Conservation (phyloP, 176 grass and related monocot species). For the Alloteropsis semialata region DNA sequence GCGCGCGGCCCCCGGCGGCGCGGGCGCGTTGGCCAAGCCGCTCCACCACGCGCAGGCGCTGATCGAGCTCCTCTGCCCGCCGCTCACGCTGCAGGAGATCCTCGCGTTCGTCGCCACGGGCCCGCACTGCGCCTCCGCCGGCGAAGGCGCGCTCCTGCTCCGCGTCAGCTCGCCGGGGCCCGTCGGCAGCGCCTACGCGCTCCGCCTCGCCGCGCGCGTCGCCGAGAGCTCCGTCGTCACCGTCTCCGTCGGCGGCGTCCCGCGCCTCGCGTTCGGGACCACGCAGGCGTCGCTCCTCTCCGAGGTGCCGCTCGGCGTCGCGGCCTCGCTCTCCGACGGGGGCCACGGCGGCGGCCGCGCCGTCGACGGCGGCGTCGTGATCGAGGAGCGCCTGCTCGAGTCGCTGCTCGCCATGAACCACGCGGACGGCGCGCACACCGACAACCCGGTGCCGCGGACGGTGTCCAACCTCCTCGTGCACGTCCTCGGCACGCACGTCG, state of each 20-base stretch:
- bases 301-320: constrained; percentile 72
- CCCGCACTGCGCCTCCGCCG: constrained; percentile 54
- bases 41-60: constrained; percentile 75
- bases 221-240: constrained; percentile 75
- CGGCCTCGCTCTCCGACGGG: constrained; percentile 39
- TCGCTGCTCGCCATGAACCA: constrained; percentile 91
- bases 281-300: constrained; percentile 64
- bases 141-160: constrained; percentile 55
- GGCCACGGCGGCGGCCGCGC: constrained; percentile 27
- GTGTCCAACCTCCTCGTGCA: constrained; percentile 88
- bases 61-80: constrained; percentile 81
- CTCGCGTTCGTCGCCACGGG: constrained; percentile 75
- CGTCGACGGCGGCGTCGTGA: constrained; percentile 56
- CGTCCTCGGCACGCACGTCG: constrained; percentile 83
- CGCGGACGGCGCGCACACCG: constrained; percentile 83
- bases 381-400: constrained; percentile 86
- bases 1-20: background rate
- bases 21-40: constrained; percentile 42
- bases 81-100: constrained; percentile 91
- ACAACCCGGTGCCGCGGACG: constrained; percentile 77
- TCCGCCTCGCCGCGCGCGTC: constrained; percentile 74
- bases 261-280: constrained; percentile 66
- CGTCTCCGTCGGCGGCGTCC: constrained; percentile 77
- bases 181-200: constrained; percentile 57
- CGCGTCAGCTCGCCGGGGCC: constrained; percentile 76